Evolutionary conservation across 2,329 filamentous ascomycete species (phyloP), one percentile per base, ranked within the genome.

Genomic region (Scopulariopsis brevicaulis): DNA sequence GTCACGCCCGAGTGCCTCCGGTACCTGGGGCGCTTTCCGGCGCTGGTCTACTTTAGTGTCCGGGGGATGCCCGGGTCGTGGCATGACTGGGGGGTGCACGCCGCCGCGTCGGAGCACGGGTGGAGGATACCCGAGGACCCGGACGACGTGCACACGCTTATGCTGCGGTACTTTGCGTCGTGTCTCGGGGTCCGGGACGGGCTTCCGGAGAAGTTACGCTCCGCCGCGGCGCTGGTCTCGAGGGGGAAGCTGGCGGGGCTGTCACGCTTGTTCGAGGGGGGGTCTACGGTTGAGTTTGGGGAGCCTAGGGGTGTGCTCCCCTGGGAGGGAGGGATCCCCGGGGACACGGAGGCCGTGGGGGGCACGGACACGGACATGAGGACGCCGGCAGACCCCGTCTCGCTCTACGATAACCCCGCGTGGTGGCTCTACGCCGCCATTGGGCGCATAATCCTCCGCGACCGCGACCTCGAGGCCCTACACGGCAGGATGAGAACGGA

Each of bases 381-480:
- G 11, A 20, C 46, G 20, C 22, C 46, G 46, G 22, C 8, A 11
- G 46, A 22, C 46, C n/a, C n/a, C 20, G 22, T 24, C n/a, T 22
- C n/a, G 8, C 22, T 35, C 43, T 40, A 57, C 32, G 48, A 57
- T 20, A 57, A 57, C 48, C 55, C 55, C 71, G 70, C 69, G 1
- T 74, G 75, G 54, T 75, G 73, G 71, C 62, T 74, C 3, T 73
- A 72, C 60, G 67, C 71, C 5, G 66, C 74, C 54, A 65, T 74
- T 11, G 73, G 72, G 1, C 71, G 75, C 53, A 28, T 57, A 2
- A 63, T 74, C 4, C 66, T 64, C 20, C 59, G 64, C 8, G 71
- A 75, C 57, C 55, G 59, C 3, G 73, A 75, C 60, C 60, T 75
- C 22, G 60, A 61, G 18, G 55, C 58, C 11, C 58, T 11, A 12